These are phyloP conservation scores for Linum tenue DNA, from an alignment of 345 rosid genomes.

Conservation along the genomic window DNA sequence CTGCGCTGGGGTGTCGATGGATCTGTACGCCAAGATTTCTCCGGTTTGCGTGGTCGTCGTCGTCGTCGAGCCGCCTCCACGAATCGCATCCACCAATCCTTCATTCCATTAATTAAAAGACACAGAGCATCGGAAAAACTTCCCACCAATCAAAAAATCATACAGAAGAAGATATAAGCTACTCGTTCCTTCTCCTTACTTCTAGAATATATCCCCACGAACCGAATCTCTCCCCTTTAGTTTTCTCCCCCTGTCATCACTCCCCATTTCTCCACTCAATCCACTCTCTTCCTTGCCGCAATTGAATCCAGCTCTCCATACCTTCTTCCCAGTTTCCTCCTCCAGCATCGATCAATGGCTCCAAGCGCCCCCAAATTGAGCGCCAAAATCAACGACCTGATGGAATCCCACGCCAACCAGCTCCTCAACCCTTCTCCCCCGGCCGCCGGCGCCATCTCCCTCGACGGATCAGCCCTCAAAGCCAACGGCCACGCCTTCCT, in stretches of 20 bases:
- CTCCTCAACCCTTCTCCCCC: neutral
- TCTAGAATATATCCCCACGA: neutral
- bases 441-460: slow-evolving; percentile 20
- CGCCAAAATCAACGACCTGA: neutral
- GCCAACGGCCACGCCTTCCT: slow-evolving; percentile 34
- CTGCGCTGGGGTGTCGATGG: too few relatives aligned
- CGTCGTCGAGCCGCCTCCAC: too few relatives aligned
- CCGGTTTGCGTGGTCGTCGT: too few relatives aligned
- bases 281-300: neutral
- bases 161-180: too few relatives aligned
- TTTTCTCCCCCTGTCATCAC: neutral
- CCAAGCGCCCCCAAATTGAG: slow-evolving; percentile 3
- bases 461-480: slow-evolving; percentile 42
- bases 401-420: slow-evolving; percentile 4
- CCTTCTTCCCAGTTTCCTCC: neutral
- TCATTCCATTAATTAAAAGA: too few relatives aligned
- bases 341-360: slow-evolving; percentile 6
- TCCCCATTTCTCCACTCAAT: neutral
- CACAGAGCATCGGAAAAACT: too few relatives aligned
- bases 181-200: neutral
- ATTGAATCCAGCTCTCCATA: neutral
- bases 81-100: too few relatives aligned
- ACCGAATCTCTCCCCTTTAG: neutral
- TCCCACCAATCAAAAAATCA: too few relatives aligned
- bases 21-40: too few relatives aligned